Base-by-base conservation (phyloP, 805 yeast species). In the Ogataea polymorpha region DNA sequence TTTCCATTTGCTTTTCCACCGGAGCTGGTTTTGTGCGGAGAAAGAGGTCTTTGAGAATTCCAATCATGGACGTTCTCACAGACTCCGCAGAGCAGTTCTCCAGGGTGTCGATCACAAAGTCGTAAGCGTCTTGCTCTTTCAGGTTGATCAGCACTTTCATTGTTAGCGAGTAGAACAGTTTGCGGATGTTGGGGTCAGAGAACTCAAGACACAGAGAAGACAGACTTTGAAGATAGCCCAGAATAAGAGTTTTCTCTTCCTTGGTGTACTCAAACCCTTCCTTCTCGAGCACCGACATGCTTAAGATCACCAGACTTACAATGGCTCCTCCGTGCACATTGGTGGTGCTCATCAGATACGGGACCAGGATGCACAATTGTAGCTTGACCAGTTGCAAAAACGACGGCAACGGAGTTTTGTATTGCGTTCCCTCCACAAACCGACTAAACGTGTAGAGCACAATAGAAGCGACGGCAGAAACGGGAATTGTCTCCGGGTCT, bases 41-140 rank as follows among this genome's bases (percentile, higher is more conserved):
- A 49, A 80, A 59, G 47, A 88, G 67, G 50, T 82, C 87, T 58
- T 83, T 87, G 54, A 88, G 71, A 17, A 87, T 78, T 4, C 82
- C 77, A 13, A 87, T 72, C 26, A 79, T 63, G 3, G 79, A 79
- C 17, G 82, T 70, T 50, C 79, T 79, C 16, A 77, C 75, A 28
- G 74, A 73, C 28, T 72, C 78, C 2, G 93, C 90, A 9, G 61
- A 54, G 54, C 91, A 84, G 37, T 74, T 68, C 21, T 68, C 65
- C 37, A 91, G 66, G 0, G 88, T 71, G 54, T 86, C 88, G 17
- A 70, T 55, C 12, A 87, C 65, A 55, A 84, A 86, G 3, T 67
- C 65, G 61, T 78, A 86, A 0, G 84, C 63, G 10, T 70, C 61
- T 1, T 67, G 66, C 44, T 85, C 86, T 0, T 80, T 75, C 23